Base-by-base conservation (phyloP, 305 asterid genomes). In the Euphrasia arctica region DNA sequence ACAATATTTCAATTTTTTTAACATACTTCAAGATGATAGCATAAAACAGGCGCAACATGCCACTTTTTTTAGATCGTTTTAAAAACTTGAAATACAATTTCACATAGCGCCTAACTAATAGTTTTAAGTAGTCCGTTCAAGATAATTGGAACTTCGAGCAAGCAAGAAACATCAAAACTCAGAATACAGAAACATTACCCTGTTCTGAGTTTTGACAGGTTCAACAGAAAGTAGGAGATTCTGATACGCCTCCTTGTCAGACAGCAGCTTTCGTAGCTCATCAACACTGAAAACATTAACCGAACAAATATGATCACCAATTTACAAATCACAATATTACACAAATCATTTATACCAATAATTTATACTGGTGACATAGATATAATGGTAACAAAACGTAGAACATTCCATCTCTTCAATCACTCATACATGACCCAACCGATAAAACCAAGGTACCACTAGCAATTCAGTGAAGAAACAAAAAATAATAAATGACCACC, bases 141-240 rank as follows among this genome's bases (percentile, higher is more conserved):
- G 28, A 36, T 13, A 51, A 18, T 36, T 5, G 47, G 14, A 34
- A 48, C 47, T 28, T 56, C n/a, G 41, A 60, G 66, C 61, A 66
- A 12, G 34, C 41, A 58, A 13, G 54, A 25, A 60, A 45, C 42
- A 36, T 7, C 11, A 58, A 57, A 41, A 28, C 36, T 25, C 13
- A 54, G 41, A 31, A 36, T 4, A 5, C 5, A 34, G 1, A 34
- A 34, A 5, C 8, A 36, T 81, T 77, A 93, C 97, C 64, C 84
- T 77, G 73, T 81, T 89, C 70, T 94, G 97, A 69, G 94, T 86
- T 79, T 78, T 88, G 68, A 94, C 89, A n/a, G 95, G 90, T 78
- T 90, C 97, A 65, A 93, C 86, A 14, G 97, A 85, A 68, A 73
- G 85, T 62, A 93, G 74, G 61, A 86, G 86, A 72, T 72, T 88